Percentiles rank a stretch among this genome's conserved stretches.
Evolutionary conservation across 2,329 filamentous ascomycete species (phyloP).

Genomic region (Aspergillus japonicus): DNA sequence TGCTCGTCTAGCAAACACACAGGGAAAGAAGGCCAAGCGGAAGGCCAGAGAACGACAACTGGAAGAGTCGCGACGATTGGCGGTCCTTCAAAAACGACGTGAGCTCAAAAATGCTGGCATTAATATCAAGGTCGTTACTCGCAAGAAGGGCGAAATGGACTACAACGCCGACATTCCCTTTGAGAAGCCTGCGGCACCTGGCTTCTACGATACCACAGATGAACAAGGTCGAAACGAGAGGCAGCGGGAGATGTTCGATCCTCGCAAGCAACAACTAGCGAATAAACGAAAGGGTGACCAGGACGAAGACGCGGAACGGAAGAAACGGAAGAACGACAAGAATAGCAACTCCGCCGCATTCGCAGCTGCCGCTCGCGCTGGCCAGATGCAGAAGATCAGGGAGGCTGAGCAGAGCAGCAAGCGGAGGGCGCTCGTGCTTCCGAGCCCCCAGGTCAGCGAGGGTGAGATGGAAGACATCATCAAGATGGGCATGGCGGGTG

Average conservation of each 20-base stretch:
- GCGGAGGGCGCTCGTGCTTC: constrained; percentile 76
- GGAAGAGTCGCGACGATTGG: constrained; percentile 87
- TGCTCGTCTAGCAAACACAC: constrained; percentile 92
- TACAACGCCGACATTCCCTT: constrained; percentile 99
- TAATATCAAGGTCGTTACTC: constrained; percentile 90
- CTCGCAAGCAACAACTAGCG: constrained; percentile 82
- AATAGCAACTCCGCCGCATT: constrained; percentile 72
- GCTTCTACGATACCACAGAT: constrained; percentile 90
- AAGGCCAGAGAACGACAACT: constrained; percentile 95
- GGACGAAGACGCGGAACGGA: constrained; percentile 75
- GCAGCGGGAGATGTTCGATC: constrained; percentile 82
- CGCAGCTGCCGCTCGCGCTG: constrained; percentile 87
- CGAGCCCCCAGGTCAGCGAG: constrained; percentile 88
- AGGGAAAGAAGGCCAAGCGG: constrained; percentile 97
- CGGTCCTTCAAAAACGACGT: constrained; percentile 87
- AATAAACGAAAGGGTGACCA: constrained; percentile 92
- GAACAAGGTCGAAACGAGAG: constrained; percentile 79
- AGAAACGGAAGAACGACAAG: constrained; percentile 87
- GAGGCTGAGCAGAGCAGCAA: constrained; percentile 98
- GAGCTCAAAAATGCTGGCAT: constrained; percentile 97
- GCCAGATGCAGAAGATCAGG: constrained; percentile 88
- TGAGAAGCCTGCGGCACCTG: constrained; percentile 81
- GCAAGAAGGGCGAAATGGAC: constrained; percentile 97
- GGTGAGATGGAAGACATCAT: constrained; percentile 94
- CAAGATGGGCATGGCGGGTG: constrained; percentile 95